A percentile compares a stretch with the other conserved stretches of the same genome.
Evolutionary conservation across 495 filamentous ascomycete species (phyloP).

Genomic region (Hypoxylon cercidicola): DNA sequence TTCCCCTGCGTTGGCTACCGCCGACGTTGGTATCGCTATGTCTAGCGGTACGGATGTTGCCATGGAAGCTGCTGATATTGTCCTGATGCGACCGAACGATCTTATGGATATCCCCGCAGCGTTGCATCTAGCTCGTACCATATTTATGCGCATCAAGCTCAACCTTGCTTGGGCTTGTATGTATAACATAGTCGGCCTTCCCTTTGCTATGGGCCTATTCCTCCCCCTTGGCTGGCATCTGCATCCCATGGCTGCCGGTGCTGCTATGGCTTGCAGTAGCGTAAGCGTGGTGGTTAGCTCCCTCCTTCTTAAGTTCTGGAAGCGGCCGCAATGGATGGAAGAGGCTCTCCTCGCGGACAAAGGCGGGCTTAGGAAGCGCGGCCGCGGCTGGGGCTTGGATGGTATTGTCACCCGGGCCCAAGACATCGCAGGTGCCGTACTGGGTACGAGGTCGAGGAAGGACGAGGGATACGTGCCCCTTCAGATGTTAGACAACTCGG

Average conservation of each 20-base stretch:
- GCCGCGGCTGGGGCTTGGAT: slow-evolving; percentile 59
- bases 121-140: slow-evolving; percentile 81
- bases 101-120: slow-evolving; percentile 90
- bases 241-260: slow-evolving; percentile 94
- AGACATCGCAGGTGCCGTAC: slow-evolving; percentile 48
- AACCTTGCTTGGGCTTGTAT: slow-evolving; percentile 92
- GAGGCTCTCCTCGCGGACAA: slow-evolving; percentile 70
- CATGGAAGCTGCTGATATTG: slow-evolving; percentile 96
- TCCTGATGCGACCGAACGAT: slow-evolving; percentile 92
- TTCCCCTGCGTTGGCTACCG: slow-evolving; percentile 92
- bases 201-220: slow-evolving; percentile 96
- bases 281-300: slow-evolving; percentile 90
- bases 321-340: slow-evolving; percentile 88
- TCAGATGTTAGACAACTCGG: slow-evolving; percentile 55
- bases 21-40: slow-evolving; percentile 92
- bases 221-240: slow-evolving; percentile 87
- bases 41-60: slow-evolving; percentile 94
- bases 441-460: slow-evolving; percentile 51
- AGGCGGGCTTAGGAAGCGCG: slow-evolving; percentile 52
- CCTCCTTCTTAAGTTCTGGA: slow-evolving; percentile 88
- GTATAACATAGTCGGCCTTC: slow-evolving; percentile 92
- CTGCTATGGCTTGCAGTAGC: slow-evolving; percentile 91
- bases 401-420: slow-evolving; percentile 51
- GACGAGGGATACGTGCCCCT: slow-evolving; percentile 70
- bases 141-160: slow-evolving; percentile 92